A percentile compares a stretch with the other conserved stretches of the same genome.
Conservation (phyloP, 257 asterid species). For the Osmanthus fragrans region DNA sequence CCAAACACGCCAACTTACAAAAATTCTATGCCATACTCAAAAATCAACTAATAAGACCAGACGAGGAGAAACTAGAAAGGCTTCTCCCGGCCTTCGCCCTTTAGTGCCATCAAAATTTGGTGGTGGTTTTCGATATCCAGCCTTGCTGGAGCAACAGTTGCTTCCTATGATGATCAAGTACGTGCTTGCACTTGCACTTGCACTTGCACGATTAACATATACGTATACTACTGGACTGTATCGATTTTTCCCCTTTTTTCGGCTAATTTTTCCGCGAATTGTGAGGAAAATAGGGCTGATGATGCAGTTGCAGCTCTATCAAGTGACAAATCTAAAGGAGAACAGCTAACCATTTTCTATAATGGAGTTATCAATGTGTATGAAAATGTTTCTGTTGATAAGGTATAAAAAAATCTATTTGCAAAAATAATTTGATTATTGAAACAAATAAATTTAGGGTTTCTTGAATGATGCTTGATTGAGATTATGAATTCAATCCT, state of each 20-base stretch:
- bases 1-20: not conserved
- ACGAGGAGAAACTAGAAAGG: not conserved
- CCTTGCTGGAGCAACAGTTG: slow-evolving; percentile 5
- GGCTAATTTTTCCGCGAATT: not conserved
- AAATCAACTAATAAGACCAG: not conserved
- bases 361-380: slow-evolving; percentile 15
- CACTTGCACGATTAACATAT: too few relatives aligned
- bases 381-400: slow-evolving; percentile 19
- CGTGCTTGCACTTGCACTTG: too few relatives aligned
- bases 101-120: not conserved
- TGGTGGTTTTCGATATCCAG: slow-evolving; percentile 2
- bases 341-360: slow-evolving; percentile 23
- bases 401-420: slow-evolving; percentile 1
- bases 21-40: not conserved
- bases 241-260: too few relatives aligned
- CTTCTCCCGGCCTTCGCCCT: not conserved
- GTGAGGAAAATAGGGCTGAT: not conserved
- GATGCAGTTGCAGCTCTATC: not conserved
- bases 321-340: slow-evolving; percentile 6
- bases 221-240: too few relatives aligned
- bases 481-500: not conserved
- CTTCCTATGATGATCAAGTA: slow-evolving; percentile 8
- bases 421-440: not conserved
- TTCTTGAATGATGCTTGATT: not conserved
- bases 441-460: not conserved